Evolutionary conservation across 768 basidiomycete species (phyloP).

Genomic region (Amanita thiersii): DNA sequence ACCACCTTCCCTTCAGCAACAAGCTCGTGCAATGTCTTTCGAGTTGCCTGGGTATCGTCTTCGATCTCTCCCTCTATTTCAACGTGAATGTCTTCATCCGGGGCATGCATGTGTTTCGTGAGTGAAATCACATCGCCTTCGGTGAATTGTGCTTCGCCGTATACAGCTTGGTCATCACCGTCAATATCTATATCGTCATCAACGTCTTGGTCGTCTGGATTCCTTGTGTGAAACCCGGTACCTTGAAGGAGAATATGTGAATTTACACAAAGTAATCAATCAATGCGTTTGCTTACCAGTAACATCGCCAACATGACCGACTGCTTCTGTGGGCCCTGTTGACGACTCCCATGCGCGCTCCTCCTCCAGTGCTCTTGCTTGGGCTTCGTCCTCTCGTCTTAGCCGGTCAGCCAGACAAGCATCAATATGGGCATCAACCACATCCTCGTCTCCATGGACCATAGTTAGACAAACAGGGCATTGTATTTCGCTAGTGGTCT

Average conservation of each 20-base stretch:
- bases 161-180: constrained; percentile 61
- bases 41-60: constrained; percentile 21
- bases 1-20: constrained; percentile 43
- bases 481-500: constrained; percentile 31
- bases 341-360: constrained; percentile 17
- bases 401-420: constrained; percentile 60
- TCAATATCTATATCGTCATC: constrained; percentile 80
- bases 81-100: constrained; percentile 31
- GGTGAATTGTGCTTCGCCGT: constrained; percentile 69
- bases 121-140: constrained; percentile 57
- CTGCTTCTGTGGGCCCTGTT: constrained; percentile 20
- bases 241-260: constrained; percentile 28
- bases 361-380: constrained; percentile 11
- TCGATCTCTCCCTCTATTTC: constrained; percentile 34
- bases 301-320: constrained; percentile 38
- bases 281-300: constrained; percentile 27
- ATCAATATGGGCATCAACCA: constrained; percentile 76
- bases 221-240: constrained; percentile 64
- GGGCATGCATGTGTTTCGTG: constrained; percentile 12
- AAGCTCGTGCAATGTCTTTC: constrained; percentile 39
- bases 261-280: not conserved
- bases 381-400: constrained; percentile 18
- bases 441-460: constrained; percentile 61
- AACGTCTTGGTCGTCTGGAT: constrained; percentile 48
- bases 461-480: constrained; percentile 63